A percentile compares a stretch with the other conserved stretches of the same genome.
Conservation (phyloP, 768 basidiomycete species). For the Amanita subjunquillea region DNA sequence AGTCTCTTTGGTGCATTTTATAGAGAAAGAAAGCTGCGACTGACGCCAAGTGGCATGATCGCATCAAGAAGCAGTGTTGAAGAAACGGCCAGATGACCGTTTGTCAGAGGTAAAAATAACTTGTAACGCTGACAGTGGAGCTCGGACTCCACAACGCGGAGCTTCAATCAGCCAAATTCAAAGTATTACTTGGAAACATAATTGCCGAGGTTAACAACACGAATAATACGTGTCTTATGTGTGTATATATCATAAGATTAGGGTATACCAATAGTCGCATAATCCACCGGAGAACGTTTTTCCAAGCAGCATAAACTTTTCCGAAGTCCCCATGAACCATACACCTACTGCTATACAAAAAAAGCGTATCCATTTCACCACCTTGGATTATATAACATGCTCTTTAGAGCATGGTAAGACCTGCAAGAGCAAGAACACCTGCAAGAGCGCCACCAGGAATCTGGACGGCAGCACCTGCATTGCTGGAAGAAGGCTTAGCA, state of each 20-base stretch:
- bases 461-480: background rate
- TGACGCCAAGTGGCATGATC: no score
- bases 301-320: background rate
- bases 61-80: no score
- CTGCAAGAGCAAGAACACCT: constrained; percentile 2
- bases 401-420: constrained; percentile 1
- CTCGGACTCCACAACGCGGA: no score
- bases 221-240: background rate
- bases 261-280: background rate
- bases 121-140: no score
- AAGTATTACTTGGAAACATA: background rate
- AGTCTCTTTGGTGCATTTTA: no score
- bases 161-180: no score
- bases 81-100: no score
- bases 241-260: background rate
- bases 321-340: background rate
- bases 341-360: background rate
- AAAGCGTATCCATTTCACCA: background rate
- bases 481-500: background rate
- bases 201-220: background rate
- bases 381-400: background rate
- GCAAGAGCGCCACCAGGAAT: constrained; percentile 1
- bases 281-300: background rate
- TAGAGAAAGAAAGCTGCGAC: no score
- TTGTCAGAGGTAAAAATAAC: no score